Percentiles rank a stretch among this genome's conserved stretches.
These are phyloP conservation scores for Polytrichum commune DNA, from an alignment of 225 moss, liverwort and hornwort genomes.

Conservation along the genomic window DNA sequence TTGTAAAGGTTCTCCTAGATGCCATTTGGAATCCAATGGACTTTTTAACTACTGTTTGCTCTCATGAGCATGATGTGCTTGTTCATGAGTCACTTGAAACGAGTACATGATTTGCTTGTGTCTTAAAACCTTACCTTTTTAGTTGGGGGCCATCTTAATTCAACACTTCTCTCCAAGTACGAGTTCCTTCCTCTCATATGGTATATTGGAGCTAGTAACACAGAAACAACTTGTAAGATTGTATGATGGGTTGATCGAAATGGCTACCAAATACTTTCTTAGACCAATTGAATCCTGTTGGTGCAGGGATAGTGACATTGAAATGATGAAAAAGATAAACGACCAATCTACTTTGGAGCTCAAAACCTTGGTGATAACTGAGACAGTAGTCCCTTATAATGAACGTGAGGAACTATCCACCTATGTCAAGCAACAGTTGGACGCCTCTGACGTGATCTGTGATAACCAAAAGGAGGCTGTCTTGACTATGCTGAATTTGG, in stretches of 20 bases:
- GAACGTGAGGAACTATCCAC: conserved; percentile 57
- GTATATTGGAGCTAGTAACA: neutral
- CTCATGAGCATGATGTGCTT: no score
- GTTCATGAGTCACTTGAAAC: no score
- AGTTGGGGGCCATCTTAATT: neutral
- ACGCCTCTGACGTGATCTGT: conserved; percentile 67
- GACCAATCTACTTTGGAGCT: conserved; percentile 73
- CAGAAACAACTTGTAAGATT: neutral
- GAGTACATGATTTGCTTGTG: no score
- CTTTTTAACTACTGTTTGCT: no score
- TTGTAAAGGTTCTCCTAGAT: no score
- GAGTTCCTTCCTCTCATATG: neutral
- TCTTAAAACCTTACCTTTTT: no score
- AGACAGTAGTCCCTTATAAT: conserved; percentile 81
- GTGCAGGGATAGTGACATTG: conserved; percentile 56
- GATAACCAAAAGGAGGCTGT: conserved; percentile 60
- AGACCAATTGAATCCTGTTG: no score
- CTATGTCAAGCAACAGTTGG: conserved; percentile 71
- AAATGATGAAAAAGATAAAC: conserved; percentile 63
- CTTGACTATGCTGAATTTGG: conserved; percentile 72
- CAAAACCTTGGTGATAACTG: conserved; percentile 75
- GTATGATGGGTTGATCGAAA: neutral
- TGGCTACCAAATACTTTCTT: neutral
- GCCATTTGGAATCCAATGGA: no score
- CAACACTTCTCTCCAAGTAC: neutral